Evolutionary conservation across 371 early-diverging fungal genomes (phyloP), one percentile per base, ranked within the genome.

Genomic region (Polyrhizophydium stewartii): DNA sequence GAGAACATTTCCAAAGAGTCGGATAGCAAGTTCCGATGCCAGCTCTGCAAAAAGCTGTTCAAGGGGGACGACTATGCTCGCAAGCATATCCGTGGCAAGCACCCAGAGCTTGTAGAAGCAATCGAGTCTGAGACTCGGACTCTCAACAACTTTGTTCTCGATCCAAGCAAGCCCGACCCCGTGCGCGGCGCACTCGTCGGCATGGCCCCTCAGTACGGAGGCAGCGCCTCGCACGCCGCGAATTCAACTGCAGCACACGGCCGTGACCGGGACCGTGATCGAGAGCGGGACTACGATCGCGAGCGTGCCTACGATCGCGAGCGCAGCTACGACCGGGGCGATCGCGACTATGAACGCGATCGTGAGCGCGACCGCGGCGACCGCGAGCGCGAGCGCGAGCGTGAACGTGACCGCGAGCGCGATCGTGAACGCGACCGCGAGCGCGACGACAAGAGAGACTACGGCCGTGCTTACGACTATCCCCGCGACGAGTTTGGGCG

Each of bases 21-120:
- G n/a, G 88, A 82, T 40, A 87, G 88, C 56, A 92, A 92, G 72
- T 95, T 76, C 82, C 87, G 94, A 58, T 97, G 97, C 74, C 84
- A 74, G 65, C 79, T 90, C 25, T 97, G 98, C 74, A 81, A 82
- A 16, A 97, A 97, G 79, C 89, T 94, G 49, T 97, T 97, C 83
- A 88, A 92, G 64, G 96, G 94, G 17, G 85, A 87, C 51, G 92
- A 91, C 63, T 97, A 90, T 84, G 93, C 95, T 17, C 86, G 85
- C 69, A 96, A 96, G 73, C 98, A 97, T 68, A 87, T 97, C 60
- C 64, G 83, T 49, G 73, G 82, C 51, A 97, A 96, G 73, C 98
- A 97, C 66, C 80, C 85, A 2, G 88, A 89, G 45, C 79, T 87
- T 32, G 76, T 88, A 43, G 84, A 86, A 30, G 67, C 71, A 24